Evolutionary conservation across 225 moss, liverwort and hornwort species (phyloP).

Genomic region (Pseudisothecium myosuroides): DNA sequence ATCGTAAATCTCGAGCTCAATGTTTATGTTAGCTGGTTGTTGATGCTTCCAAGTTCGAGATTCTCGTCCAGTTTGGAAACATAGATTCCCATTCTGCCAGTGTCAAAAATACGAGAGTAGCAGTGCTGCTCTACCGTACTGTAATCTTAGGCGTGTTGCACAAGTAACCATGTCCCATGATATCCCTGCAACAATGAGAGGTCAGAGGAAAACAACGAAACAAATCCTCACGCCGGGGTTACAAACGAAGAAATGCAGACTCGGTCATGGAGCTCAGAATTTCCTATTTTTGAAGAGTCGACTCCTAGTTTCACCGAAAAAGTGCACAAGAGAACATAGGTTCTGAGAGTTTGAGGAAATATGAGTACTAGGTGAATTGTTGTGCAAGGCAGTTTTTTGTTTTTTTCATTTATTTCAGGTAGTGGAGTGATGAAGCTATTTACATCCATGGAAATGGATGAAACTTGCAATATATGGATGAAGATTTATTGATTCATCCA

Average conservation of each 20-base stretch:
- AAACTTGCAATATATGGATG: no score
- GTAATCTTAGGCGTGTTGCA: no score
- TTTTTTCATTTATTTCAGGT: no score
- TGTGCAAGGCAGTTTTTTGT: no score
- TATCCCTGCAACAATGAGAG: not conserved
- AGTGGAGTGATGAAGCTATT: no score
- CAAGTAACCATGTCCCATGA: not conserved
- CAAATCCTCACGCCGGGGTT: not conserved
- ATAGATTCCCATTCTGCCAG: not conserved
- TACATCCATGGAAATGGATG: no score
- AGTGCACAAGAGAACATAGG: not conserved
- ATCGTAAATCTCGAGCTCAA: not conserved
- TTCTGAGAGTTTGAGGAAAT: not conserved
- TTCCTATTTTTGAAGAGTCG: not conserved
- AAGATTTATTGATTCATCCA: no score
- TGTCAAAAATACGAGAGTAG: not conserved
- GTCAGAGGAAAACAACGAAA: not conserved
- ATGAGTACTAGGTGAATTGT: not conserved
- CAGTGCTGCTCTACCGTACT: not conserved
- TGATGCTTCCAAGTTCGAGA: not conserved
- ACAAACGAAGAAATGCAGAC: not conserved
- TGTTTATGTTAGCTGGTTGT: not conserved
- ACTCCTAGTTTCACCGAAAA: not conserved
- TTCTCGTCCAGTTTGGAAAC: not conserved
- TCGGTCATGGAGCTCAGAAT: not conserved